Evolutionary conservation across 1,284 basidiomycete species (phyloP).

Genomic region (Sanguinoderma infundibulare): DNA sequence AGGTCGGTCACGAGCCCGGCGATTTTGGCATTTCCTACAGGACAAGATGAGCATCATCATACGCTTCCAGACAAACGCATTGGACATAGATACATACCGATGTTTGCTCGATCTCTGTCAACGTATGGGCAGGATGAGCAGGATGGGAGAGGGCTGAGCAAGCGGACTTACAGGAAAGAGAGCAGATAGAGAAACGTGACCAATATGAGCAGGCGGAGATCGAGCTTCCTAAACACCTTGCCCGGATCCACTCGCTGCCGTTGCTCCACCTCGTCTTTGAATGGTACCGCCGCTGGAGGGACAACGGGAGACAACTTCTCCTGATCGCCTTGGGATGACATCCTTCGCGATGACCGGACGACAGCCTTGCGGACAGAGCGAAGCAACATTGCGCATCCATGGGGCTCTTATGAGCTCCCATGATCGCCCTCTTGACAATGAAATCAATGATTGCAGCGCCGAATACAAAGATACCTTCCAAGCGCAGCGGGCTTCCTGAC

Average conservation of each 20-base stretch:
- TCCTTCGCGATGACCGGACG: neutral
- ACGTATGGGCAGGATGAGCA: conserved; percentile 36
- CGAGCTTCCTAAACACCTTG: conserved; percentile 28
- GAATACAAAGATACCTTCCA: neutral
- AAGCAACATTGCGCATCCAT: too few species aligned
- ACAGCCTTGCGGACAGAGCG: neutral
- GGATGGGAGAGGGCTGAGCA: conserved; percentile 16
- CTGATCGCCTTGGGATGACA: neutral
- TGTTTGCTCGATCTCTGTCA: conserved; percentile 65
- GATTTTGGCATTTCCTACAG: conserved; percentile 24
- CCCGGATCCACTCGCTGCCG: neutral
- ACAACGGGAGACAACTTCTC: neutral
- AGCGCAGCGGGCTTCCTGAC: too few species aligned
- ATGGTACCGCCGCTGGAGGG: too few species aligned
- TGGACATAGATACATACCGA: conserved; percentile 70
- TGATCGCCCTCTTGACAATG: too few species aligned
- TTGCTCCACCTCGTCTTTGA: neutral
- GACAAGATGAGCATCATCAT: neutral
- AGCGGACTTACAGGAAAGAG: conserved; percentile 29
- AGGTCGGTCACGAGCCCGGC: conserved; percentile 19
- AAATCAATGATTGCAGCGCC: neutral
- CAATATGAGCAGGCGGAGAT: conserved; percentile 48
- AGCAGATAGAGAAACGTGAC: conserved; percentile 66
- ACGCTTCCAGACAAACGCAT: too few species aligned
- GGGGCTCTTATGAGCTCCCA: too few species aligned